phyloP scores from a whole-genome alignment of 192 early-diverging fungal species.

The Helicostylum pulchrum region DNA sequence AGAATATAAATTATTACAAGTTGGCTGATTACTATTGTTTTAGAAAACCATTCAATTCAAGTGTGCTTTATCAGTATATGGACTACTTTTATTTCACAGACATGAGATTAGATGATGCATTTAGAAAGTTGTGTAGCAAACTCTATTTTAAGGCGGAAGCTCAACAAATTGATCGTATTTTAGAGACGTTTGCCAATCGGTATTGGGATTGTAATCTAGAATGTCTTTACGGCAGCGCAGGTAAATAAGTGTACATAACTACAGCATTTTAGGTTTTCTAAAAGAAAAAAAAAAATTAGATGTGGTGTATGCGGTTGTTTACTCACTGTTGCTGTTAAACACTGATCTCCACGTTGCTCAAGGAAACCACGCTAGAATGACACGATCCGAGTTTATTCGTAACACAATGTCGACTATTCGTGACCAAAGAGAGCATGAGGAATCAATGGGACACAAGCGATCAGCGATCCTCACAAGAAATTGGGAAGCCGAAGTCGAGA shows the following conservation, averaged over 20 bases:
- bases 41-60: slow-evolving; percentile 49
- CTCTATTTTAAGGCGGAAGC: slow-evolving; percentile 87
- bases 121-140: slow-evolving; percentile 72
- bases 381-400: slow-evolving; percentile 64
- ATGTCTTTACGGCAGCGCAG: slow-evolving; percentile 39
- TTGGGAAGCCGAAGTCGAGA: slow-evolving; percentile 27
- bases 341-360: slow-evolving; percentile 91
- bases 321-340: slow-evolving; percentile 86
- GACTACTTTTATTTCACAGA: slow-evolving; percentile 69
- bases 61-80: slow-evolving; percentile 69
- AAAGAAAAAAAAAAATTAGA: slow-evolving; percentile 49
- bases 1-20: not conserved
- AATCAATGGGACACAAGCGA: slow-evolving; percentile 1
- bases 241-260: slow-evolving; percentile 14
- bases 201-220: slow-evolving; percentile 84
- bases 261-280: too few species aligned
- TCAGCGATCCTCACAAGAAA: not conserved
- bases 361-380: slow-evolving; percentile 68
- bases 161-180: slow-evolving; percentile 87
- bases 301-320: slow-evolving; percentile 82
- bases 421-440: slow-evolving; percentile 26
- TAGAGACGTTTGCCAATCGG: slow-evolving; percentile 75
- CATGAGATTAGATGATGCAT: slow-evolving; percentile 73
- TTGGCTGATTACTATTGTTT: not conserved
- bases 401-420: slow-evolving; percentile 60